These are phyloP conservation scores for Eleusine coracana DNA, from an alignment of 176 grass and related monocot genomes.

Conservation along the genomic window DNA sequence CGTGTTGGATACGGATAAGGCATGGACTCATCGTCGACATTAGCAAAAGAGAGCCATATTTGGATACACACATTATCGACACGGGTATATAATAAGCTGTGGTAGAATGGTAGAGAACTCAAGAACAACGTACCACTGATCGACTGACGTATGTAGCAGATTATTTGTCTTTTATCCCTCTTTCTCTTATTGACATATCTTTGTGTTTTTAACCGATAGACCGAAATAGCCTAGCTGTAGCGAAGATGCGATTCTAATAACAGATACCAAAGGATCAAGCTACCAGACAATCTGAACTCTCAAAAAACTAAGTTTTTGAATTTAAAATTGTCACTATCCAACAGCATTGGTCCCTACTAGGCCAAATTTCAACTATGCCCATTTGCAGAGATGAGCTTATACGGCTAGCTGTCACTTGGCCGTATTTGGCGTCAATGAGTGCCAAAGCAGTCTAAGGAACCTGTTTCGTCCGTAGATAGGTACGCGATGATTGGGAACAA, in stretches of 20 bases:
- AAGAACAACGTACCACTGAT: neutral
- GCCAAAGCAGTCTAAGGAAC: conserved; percentile 4
- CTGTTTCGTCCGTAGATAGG: neutral
- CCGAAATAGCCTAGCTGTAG: neutral
- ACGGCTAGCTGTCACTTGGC: conserved; percentile 13
- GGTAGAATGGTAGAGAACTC: neutral
- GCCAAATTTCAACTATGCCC: conserved; percentile 24
- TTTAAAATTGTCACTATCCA: conserved; percentile 5
- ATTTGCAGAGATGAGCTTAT: conserved; percentile 27
- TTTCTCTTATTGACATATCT: neutral
- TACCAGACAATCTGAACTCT: neutral
- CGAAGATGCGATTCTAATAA: neutral
- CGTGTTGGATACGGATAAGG: conserved; percentile 24
- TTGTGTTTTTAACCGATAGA: neutral
- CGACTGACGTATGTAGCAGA: neutral
- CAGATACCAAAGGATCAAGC: neutral
- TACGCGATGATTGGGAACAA: neutral
- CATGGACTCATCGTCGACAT: conserved; percentile 6
- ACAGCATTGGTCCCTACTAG: conserved; percentile 22
- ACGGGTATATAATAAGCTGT: neutral
- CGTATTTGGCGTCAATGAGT: neutral
- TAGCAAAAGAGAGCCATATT: neutral
- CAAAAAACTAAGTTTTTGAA: neutral
- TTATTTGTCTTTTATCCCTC: neutral
- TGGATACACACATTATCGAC: neutral